phyloP scores from a whole-genome alignment of 164 flowering plant species.

The Magnolia kwangsiensis region DNA sequence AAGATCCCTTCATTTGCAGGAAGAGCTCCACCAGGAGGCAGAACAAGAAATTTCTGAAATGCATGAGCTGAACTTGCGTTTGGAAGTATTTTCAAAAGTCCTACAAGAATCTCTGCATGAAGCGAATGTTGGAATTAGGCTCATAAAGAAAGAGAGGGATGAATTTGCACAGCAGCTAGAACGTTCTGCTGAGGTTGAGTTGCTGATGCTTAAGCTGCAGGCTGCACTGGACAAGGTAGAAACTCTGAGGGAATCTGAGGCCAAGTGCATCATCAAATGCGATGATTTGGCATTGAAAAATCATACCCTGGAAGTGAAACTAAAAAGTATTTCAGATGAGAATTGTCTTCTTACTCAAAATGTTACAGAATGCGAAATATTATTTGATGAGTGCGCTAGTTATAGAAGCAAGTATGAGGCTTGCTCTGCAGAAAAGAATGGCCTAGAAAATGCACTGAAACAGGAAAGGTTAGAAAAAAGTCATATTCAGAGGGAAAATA shows the following conservation, averaged over 20 bases:
- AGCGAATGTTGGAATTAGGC: conserved; percentile 37
- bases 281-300: conserved; percentile 49
- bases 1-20: conserved; percentile 54
- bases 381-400: conserved; percentile 37
- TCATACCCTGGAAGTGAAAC: conserved; percentile 48
- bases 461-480: conserved; percentile 39
- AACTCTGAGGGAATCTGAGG: conserved; percentile 43
- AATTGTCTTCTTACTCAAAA: conserved; percentile 48
- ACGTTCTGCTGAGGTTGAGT: conserved; percentile 46
- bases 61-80: conserved; percentile 41
- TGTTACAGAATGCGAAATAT: conserved; percentile 45
- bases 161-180: conserved; percentile 48
- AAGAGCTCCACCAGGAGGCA: conserved; percentile 55
- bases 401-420: conserved; percentile 47
- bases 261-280: conserved; percentile 34
- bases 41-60: conserved; percentile 68
- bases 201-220: conserved; percentile 55
- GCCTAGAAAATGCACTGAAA: conserved; percentile 40
- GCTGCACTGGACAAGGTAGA: conserved; percentile 48
- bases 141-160: conserved; percentile 36
- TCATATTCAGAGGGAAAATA: conserved; percentile 35
- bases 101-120: conserved; percentile 51
- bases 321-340: conserved; percentile 41
- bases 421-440: conserved; percentile 44
- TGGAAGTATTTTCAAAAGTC: conserved; percentile 61